Evolutionary conservation across 352 stramenopile species (phyloP), one percentile per base, ranked within the genome.

Genomic region (Pythium dissimile): DNA sequence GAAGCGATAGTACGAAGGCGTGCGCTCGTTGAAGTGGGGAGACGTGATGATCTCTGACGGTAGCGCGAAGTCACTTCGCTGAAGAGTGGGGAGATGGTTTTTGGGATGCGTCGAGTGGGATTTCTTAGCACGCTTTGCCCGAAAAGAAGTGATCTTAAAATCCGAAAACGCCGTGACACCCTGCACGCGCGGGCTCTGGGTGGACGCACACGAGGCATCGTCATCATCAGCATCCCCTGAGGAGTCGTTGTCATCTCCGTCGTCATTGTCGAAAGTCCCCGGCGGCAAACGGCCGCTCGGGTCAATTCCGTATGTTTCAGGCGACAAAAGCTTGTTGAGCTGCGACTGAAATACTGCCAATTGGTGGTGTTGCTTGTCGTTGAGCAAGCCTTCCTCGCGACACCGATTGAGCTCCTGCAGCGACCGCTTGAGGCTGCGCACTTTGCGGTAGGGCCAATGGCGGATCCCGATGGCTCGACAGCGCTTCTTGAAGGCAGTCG

Each of bases 261-360:
- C 63, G n/a, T 62, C 54, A 30, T 48, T 15, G 34, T 70, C 62
- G 23, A 71, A 71, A 5, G 56, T 32, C 10, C 63, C 63, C 20
- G 71, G 60, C 16, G 64, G 67, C 5, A 83, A 57, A 28, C 83
- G 75, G 11, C 77, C 76, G 28, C 69, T 82, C 1, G 80, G 80
- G 53, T 90, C 80, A 49, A 90, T 92, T 43, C 82, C 82, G 67
- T 92, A 92, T 2, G 80, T 89, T 68, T 89, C 80, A 15, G 82
- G 79, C 1, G 80, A 85, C 27, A 92, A 62, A n/a, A 92, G 70
- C 11, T 83, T 84, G 54, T 86, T 75, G n/a, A 92, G 64, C 49
- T 92, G 82, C 23, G 67, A 76, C 58, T 89, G 80, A 49, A 89
- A 90, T 16, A 74, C 73, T 42, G 68, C 57, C 27, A 80, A 72